Evolutionary conservation across 2,329 filamentous ascomycete genomes (phyloP).

Genomic region (Fusarium sp.): DNA sequence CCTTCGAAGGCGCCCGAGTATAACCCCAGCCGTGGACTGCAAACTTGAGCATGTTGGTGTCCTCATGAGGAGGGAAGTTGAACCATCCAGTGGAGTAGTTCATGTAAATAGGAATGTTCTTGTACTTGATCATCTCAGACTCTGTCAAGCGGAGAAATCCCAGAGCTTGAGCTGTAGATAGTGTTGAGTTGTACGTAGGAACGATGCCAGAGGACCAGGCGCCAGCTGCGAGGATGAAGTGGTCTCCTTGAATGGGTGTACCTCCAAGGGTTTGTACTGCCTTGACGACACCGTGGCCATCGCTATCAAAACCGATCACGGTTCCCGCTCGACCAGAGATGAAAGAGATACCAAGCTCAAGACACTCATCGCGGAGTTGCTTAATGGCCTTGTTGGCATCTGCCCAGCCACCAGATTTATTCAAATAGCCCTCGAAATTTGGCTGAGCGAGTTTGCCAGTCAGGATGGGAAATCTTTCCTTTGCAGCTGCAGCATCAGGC

Average conservation of each 20-base stretch:
- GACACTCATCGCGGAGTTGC: conserved; percentile 33
- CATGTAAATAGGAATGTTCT: conserved; percentile 35
- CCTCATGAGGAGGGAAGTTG: conserved; percentile 41
- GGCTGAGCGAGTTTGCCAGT: conserved; percentile 24
- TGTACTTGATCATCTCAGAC: conserved; percentile 28
- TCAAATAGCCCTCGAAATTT: conserved; percentile 32
- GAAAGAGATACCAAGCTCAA: conserved; percentile 33
- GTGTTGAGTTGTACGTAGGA: conserved; percentile 26
- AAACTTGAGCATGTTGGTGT: conserved; percentile 38
- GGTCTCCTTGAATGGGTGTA: conserved; percentile 12
- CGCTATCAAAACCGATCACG: conserved; percentile 14
- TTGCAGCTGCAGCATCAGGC: conserved; percentile 1
- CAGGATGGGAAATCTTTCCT: conserved; percentile 11
- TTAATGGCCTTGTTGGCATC: conserved; percentile 38
- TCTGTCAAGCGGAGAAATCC: conserved; percentile 37
- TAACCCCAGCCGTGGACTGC: conserved; percentile 42
- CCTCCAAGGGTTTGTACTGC: conserved; percentile 1
- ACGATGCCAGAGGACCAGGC: conserved; percentile 30
- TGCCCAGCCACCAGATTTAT: conserved; percentile 34
- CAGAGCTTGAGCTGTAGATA: conserved; percentile 33
- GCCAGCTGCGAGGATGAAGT: conserved; percentile 33
- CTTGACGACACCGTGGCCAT: neutral
- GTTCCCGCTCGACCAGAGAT: conserved; percentile 32
- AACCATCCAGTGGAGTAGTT: conserved; percentile 44
- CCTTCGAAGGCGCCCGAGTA: conserved; percentile 11